phyloP scores from a whole-genome alignment of 192 early-diverging fungal genomes.

The Glomus cerebriforme region DNA sequence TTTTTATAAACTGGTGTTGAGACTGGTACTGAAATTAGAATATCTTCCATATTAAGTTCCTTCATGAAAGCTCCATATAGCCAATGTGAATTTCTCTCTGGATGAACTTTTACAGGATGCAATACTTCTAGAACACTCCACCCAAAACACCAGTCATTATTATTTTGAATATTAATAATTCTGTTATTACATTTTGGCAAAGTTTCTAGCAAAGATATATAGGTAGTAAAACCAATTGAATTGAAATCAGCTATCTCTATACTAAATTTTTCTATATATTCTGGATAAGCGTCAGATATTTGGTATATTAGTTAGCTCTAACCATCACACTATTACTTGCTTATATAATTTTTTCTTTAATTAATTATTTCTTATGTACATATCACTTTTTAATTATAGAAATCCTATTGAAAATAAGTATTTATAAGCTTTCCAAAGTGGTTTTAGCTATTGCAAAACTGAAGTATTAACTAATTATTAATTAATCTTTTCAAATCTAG shows the following conservation, averaged over 20 bases:
- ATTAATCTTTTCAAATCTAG: background rate
- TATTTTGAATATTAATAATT: no score
- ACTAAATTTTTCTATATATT: constrained; percentile 17
- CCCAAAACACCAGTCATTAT: constrained; percentile 20
- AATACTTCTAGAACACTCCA: constrained; percentile 10
- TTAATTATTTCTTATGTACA: background rate
- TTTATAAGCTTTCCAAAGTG: background rate
- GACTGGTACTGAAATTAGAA: no score
- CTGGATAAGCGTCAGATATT: constrained; percentile 14
- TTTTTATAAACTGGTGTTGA: no score
- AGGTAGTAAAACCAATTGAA: no score
- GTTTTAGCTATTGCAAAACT: background rate
- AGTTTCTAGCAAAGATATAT: no score
- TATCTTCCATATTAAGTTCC: no score
- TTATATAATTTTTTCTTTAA: no score
- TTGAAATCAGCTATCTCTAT: no score
- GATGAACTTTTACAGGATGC: constrained; percentile 21
- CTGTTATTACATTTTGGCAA: no score
- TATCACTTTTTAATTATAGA: background rate
- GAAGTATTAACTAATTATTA: background rate
- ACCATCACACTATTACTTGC: no score
- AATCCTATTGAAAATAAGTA: background rate
- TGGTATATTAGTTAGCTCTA: constrained; percentile 17
- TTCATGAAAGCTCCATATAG: background rate
- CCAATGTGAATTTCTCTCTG: constrained; percentile 21